A percentile compares a stretch with the other conserved stretches of the same genome.
phyloP scores from a whole-genome alignment of 768 basidiomycete species.

The Leccinum incarnatum region DNA sequence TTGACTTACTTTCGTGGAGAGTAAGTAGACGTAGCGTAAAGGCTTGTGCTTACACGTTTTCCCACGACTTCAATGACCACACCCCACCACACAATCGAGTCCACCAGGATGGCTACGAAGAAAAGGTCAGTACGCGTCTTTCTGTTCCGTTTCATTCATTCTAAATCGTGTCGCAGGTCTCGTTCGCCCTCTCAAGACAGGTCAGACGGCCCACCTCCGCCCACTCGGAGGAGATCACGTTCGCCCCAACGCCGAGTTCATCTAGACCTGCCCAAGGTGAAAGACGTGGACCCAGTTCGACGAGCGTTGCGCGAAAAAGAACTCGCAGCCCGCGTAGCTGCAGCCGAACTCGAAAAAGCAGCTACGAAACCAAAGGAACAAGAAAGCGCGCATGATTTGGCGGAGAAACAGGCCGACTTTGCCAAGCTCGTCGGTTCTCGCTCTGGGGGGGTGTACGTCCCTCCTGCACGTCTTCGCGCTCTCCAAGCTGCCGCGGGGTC shows the following conservation, averaged over 20 bases:
- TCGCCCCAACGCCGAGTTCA: constrained; percentile 35
- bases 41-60: background rate
- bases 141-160: background rate
- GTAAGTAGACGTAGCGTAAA: background rate
- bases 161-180: constrained; percentile 37
- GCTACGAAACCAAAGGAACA: constrained; percentile 51
- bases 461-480: constrained; percentile 88
- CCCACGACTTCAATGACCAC: background rate
- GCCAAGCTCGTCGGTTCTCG: constrained; percentile 78
- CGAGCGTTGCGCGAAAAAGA: constrained; percentile 77
- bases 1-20: constrained; percentile 2
- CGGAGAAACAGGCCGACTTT: constrained; percentile 83
- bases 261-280: constrained; percentile 47
- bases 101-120: constrained; percentile 41
- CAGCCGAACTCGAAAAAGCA: constrained; percentile 61
- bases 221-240: constrained; percentile 41
- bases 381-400: constrained; percentile 41
- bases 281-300: constrained; percentile 75
- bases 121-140: constrained; percentile 33
- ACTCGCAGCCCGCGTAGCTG: constrained; percentile 66
- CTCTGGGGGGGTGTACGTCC: constrained; percentile 95
- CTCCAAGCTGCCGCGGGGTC: constrained; percentile 78
- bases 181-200: constrained; percentile 42
- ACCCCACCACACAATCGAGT: constrained; percentile 17
- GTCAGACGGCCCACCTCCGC: constrained; percentile 37